Base-by-base conservation (phyloP, 73 alveolate genomes). In the Paramecium tetraurelia region DNA sequence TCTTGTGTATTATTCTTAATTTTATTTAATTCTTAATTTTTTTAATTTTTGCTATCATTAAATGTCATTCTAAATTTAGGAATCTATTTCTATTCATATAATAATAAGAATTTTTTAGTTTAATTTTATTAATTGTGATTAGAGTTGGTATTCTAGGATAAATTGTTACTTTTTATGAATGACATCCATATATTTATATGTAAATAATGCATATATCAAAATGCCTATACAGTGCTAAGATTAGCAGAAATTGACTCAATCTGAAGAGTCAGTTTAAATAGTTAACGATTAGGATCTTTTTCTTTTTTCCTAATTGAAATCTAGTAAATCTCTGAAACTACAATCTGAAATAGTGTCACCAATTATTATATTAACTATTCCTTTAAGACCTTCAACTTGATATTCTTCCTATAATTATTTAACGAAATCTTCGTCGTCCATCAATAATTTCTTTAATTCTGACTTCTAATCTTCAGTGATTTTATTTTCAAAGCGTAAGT, bases 271-370 rank as follows among this genome's bases (percentile, higher is more conserved):
- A 16, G 86, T 72, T 72, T 72, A 20, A 33, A 72, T 33, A 35
- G 86, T 72, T 40, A 72, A 72, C 36, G 86, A 72, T 72, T 72
- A 72, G 53, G 86, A 72, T 72, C 86, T 72, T 40, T 72, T 72
- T 43, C 86, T 72, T 40, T 38, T 72, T 72, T 72, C 86, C 14
- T 72, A 36, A 36, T 33, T 33, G 40, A 36, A 35, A 35, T 72
- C 86, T 22, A 72, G 1, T 72, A 72, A 72, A 38, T 72, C 86
- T 72, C 86, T 72, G 35, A 72, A 72, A 38, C 86, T 72, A 36
- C 86, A 72, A 33, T 36, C 27, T 35, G 86, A 72, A 18, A 33
- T 38, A 0, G 57, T 16, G 59, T 72, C 86, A 29, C 14, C 86
- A 72, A 72, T 22, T 16, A 72, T 33, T 12, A 72, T 72, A 16